Conservation (phyloP, 257 asterid genomes). For the Solanum etuberosum region DNA sequence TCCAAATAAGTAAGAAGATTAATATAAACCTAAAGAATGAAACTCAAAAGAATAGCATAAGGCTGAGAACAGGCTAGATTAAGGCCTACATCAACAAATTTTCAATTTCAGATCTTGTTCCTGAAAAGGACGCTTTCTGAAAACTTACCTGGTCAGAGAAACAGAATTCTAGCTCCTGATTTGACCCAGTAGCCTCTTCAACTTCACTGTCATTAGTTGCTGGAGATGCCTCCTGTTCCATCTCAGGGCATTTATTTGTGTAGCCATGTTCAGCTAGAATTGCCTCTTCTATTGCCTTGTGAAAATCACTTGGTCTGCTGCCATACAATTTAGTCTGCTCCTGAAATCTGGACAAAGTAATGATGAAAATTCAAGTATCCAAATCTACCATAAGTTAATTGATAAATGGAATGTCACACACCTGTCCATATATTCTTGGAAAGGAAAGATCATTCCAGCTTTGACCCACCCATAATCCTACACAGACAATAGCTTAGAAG, state of each 20-base stretch:
- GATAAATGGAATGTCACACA: slow-evolving; percentile 13
- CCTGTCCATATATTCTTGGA: slow-evolving; percentile 77
- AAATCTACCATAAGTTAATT: background rate
- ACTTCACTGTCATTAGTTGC: slow-evolving; percentile 22
- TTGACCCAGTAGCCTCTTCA: slow-evolving; percentile 74
- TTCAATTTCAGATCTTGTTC: background rate
- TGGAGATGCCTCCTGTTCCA: slow-evolving; percentile 28
- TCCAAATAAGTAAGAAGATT: background rate
- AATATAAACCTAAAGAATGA: background rate
- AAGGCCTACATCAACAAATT: background rate
- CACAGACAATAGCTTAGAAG: background rate
- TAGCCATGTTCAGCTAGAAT: slow-evolving; percentile 50
- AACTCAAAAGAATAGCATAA: background rate
- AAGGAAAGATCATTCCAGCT: slow-evolving; percentile 85
- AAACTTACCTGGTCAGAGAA: slow-evolving; percentile 53
- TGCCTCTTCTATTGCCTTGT: slow-evolving; percentile 81
- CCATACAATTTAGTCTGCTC: slow-evolving; percentile 91
- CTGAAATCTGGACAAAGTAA: slow-evolving; percentile 52
- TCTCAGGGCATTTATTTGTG: slow-evolving; percentile 18
- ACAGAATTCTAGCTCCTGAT: slow-evolving; percentile 51
- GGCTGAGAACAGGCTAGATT: background rate
- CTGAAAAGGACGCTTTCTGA: background rate
- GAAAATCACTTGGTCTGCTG: slow-evolving; percentile 74
- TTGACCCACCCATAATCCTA: slow-evolving; percentile 97
- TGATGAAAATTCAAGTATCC: background rate